phyloP scores from a whole-genome alignment of 495 filamentous ascomycete species.

The Podospora comata region DNA sequence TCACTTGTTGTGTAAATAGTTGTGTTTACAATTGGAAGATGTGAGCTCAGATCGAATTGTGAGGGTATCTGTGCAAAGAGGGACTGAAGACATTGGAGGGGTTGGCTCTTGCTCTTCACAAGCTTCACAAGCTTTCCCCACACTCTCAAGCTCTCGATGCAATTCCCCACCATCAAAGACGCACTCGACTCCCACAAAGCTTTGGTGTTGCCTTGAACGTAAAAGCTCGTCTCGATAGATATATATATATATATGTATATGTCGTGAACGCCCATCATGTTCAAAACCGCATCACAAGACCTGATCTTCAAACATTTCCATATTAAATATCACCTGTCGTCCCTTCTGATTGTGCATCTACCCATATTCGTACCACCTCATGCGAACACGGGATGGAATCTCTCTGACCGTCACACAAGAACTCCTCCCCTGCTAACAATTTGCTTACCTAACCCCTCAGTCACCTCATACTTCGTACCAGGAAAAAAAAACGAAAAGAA shows the following conservation, averaged over 20 bases:
- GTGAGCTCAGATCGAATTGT: too few species aligned
- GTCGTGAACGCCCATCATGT: neutral
- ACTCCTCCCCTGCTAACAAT: neutral
- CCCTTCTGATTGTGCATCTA: neutral
- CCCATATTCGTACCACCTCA: neutral
- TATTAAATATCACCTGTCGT: neutral
- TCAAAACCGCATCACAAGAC: neutral
- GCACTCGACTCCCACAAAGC: neutral
- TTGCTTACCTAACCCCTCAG: neutral
- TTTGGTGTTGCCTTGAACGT: neutral
- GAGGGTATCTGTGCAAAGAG: too few species aligned
- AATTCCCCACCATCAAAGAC: too few species aligned
- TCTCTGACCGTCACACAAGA: neutral
- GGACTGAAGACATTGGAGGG: too few species aligned
- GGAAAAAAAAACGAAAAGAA: neutral
- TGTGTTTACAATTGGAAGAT: neutral
- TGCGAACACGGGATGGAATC: neutral
- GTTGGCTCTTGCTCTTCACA: too few species aligned
- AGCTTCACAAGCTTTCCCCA: too few species aligned
- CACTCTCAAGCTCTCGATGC: too few species aligned
- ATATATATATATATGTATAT: neutral
- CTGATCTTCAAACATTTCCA: neutral
- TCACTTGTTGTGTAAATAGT: neutral
- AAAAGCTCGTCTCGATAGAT: too few species aligned
- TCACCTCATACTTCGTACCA: neutral